A percentile compares a stretch with the other conserved stretches of the same genome.
phyloP scores from a whole-genome alignment of 2,329 filamentous ascomycete genomes.

The Aspergillus uvarum region DNA sequence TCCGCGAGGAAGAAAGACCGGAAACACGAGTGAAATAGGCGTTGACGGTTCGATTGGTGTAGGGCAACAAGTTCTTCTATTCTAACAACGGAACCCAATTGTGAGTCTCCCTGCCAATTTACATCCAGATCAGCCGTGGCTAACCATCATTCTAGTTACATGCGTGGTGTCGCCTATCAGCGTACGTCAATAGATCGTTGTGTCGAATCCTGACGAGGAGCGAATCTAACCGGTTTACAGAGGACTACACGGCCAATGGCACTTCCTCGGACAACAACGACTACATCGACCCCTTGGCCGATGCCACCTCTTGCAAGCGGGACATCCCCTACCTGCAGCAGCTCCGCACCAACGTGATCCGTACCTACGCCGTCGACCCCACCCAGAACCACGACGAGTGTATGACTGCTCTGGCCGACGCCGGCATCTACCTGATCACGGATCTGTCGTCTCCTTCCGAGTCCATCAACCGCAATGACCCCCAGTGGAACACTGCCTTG shows the following conservation, averaged over 20 bases:
- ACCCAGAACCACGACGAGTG: slow-evolving; percentile 73
- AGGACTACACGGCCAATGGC: slow-evolving; percentile 51
- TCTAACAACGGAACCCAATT: slow-evolving; percentile 75
- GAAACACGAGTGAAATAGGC: background rate
- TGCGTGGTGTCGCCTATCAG: slow-evolving; percentile 95
- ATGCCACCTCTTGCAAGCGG: slow-evolving; percentile 69
- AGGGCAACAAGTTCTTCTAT: slow-evolving; percentile 88
- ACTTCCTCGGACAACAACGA: slow-evolving; percentile 35
- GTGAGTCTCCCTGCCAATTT: slow-evolving; percentile 38
- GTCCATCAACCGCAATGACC: slow-evolving; percentile 81
- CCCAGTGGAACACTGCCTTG: slow-evolving; percentile 75
- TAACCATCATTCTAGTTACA: slow-evolving; percentile 55
- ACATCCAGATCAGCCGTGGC: background rate
- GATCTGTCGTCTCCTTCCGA: slow-evolving; percentile 78
- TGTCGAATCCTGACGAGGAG: background rate
- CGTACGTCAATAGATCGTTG: slow-evolving; percentile 39
- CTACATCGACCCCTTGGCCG: slow-evolving; percentile 81
- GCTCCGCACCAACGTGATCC: slow-evolving; percentile 87
- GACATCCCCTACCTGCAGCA: slow-evolving; percentile 79
- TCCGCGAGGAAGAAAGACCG: background rate
- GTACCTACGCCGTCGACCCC: slow-evolving; percentile 90
- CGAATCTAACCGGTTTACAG: slow-evolving; percentile 39
- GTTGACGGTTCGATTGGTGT: slow-evolving; percentile 8
- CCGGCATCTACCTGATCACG: slow-evolving; percentile 92
- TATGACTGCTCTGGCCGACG: slow-evolving; percentile 78